Percentiles rank a stretch among this genome's conserved stretches.
phyloP scores from a whole-genome alignment of 202 grass and related monocot species.

The Eragrostis tef region DNA sequence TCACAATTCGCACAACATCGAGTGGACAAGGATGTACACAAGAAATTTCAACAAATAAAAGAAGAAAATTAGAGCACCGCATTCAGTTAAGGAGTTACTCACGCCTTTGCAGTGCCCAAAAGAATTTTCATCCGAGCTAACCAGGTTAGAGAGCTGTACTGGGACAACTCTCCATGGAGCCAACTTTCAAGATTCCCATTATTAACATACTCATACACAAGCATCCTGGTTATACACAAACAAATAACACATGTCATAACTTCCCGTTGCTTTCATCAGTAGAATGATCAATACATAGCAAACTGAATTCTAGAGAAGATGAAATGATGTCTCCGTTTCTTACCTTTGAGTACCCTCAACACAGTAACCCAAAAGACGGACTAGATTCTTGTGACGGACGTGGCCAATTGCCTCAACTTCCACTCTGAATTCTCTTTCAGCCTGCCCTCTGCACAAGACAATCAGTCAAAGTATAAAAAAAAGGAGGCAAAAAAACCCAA shows the following conservation, averaged over 20 bases:
- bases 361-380: slow-evolving; percentile 90
- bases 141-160: slow-evolving; percentile 88
- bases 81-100: slow-evolving; percentile 57
- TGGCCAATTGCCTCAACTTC: slow-evolving; percentile 99
- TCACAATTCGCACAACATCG: background rate
- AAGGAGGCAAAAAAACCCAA: slow-evolving; percentile 2
- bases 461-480: slow-evolving; percentile 41
- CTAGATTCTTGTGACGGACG: slow-evolving; percentile 97
- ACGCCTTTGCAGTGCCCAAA: slow-evolving; percentile 96
- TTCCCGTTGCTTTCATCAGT: slow-evolving; percentile 26
- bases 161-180: slow-evolving; percentile 90
- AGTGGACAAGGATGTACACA: background rate
- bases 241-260: slow-evolving; percentile 37
- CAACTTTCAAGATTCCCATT: slow-evolving; percentile 97
- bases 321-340: slow-evolving; percentile 11
- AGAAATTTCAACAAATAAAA: slow-evolving; percentile 21
- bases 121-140: slow-evolving; percentile 92
- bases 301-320: slow-evolving; percentile 12
- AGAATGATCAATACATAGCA: slow-evolving; percentile 26
- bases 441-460: slow-evolving; percentile 76
- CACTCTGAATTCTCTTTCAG: slow-evolving; percentile 98
- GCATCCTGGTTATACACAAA: slow-evolving; percentile 72
- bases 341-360: slow-evolving; percentile 96
- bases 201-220: slow-evolving; percentile 96
- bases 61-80: background rate